Conservation (phyloP, 768 basidiomycete genomes). For the Pholiota conissans region DNA sequence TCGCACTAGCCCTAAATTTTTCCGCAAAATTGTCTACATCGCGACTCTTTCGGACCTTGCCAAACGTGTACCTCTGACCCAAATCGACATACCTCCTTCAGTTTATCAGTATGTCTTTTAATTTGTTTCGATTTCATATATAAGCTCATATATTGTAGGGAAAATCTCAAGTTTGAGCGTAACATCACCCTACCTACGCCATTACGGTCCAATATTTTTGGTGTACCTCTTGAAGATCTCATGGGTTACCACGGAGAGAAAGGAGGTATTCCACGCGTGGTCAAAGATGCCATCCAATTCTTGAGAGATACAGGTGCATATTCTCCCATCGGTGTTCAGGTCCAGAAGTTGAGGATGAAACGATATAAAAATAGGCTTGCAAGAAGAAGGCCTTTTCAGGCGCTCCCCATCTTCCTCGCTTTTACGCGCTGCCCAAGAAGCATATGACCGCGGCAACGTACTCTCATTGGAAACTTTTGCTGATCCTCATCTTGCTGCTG, state of each 20-base stretch:
- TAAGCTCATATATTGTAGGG: constrained; percentile 41
- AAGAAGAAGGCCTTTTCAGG: constrained; percentile 80
- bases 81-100: constrained; percentile 82
- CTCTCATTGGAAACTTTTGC: constrained; percentile 75
- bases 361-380: constrained; percentile 45
- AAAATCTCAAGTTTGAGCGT: constrained; percentile 75
- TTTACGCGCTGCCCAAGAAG: constrained; percentile 75
- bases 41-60: constrained; percentile 79
- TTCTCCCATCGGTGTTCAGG: too few species aligned
- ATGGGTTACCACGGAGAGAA: constrained; percentile 87
- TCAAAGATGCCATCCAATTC: constrained; percentile 74
- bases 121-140: background rate
- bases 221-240: constrained; percentile 76
- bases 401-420: constrained; percentile 74
- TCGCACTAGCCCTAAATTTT: constrained; percentile 80
- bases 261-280: constrained; percentile 77
- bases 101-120: constrained; percentile 69
- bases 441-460: constrained; percentile 78
- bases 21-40: constrained; percentile 78
- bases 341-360: background rate
- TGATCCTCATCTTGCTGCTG: constrained; percentile 81
- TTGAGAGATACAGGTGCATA: constrained; percentile 56
- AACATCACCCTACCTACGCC: constrained; percentile 67
- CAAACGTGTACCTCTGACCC: constrained; percentile 75
- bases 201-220: constrained; percentile 66